Conservation (phyloP, 2,329 filamentous ascomycete genomes). For the Byssoonygena ceratinophila region DNA sequence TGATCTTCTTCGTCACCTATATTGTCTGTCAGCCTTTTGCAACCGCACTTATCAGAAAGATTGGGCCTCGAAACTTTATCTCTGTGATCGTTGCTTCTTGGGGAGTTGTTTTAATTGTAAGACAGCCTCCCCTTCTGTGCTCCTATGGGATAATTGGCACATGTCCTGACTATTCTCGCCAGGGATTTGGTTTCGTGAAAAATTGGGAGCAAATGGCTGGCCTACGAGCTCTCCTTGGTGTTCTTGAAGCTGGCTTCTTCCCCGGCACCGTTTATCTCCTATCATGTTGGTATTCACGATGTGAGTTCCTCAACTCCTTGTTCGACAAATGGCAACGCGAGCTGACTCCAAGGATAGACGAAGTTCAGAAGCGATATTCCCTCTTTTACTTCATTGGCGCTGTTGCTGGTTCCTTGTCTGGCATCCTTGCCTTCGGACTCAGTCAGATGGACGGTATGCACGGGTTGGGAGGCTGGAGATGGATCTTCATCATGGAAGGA, state of each 20-base stretch:
- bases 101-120: constrained; percentile 21
- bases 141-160: too few relatives aligned
- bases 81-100: constrained; percentile 18
- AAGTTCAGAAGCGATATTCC: constrained; percentile 33
- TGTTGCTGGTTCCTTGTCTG: constrained; percentile 39
- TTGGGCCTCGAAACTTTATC: constrained; percentile 40
- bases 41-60: constrained; percentile 54
- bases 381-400: constrained; percentile 43
- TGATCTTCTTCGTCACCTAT: constrained; percentile 66
- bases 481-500: constrained; percentile 49
- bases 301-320: constrained; percentile 1
- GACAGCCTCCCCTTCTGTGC: background rate
- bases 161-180: too few relatives aligned
- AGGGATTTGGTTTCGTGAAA: constrained; percentile 23
- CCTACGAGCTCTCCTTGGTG: constrained; percentile 44
- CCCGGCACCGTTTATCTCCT: constrained; percentile 60
- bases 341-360: constrained; percentile 16
- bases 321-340: background rate
- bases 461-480: constrained; percentile 41
- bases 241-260: constrained; percentile 59
- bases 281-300: constrained; percentile 58
- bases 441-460: constrained; percentile 36
- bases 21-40: constrained; percentile 61
- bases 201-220: constrained; percentile 21
- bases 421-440: constrained; percentile 38